Evolutionary conservation across 768 basidiomycete species (phyloP), one percentile per base, ranked within the genome.

Genomic region (Collybiopsis luxurians): DNA sequence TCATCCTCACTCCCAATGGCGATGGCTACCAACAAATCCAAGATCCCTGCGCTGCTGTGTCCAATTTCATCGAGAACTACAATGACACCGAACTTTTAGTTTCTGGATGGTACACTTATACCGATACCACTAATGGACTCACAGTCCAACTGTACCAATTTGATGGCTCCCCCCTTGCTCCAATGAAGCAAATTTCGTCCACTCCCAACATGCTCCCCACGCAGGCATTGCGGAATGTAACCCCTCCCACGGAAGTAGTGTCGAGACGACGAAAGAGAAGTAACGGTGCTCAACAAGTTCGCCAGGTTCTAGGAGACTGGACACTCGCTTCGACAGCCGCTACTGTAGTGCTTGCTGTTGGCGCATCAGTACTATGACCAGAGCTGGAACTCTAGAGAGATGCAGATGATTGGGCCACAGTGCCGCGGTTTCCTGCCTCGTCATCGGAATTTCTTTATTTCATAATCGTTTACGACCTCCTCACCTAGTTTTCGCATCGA

Each of bases 11-110:
- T 2, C 91, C 95, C 1, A 81, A 93, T 60, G 82, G 79, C 17
- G 96, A 99, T 68, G 96, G 96, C 15, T 91, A 84, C 72, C 93
- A 97, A 69, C 95, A 96, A 77, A 81, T 98, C 39, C 94, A 99
- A 76, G 89, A 95, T 62, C 89, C 94, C 0, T 99, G 96, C 66
- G 89, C 89, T 1, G 90, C 94, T 10, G 76, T 81, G 10, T 93
- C 95, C 27, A 92, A 94, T 69, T 88, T 95, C 67, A 83, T 98
- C 64, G 86, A 95, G 65, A 68, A 75, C 45, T 98, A 94, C 81
- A 89, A 92, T 73, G 67, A 80, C 60, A 88, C 85, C 12, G 90
- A 92, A 66, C 68, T 83, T 49, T 87, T 84, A 69, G 28, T 60
- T 36, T 57, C 60, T 6, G 97, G 91, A 91, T 51, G 26, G 11